Evolutionary conservation across 257 asterid species (phyloP), one percentile per base, ranked within the genome.

Genomic region (Orobanche coerulescens): DNA sequence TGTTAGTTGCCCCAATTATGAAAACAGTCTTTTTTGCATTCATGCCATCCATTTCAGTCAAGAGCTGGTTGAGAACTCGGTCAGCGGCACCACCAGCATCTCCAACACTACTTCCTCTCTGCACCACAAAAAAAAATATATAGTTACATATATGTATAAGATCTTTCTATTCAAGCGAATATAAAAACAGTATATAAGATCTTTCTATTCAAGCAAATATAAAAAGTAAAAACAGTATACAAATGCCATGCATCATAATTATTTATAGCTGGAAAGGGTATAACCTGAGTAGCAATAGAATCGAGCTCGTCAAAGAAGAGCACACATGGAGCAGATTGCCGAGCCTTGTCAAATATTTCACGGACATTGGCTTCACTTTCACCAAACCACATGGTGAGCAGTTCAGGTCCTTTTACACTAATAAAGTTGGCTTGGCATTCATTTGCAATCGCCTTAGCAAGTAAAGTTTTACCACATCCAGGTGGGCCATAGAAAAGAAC

Each of bases 301-400:
- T 83, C 90, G 0, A 80, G 86, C 67, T 83, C 85, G 43, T 83
- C 87, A 69, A 80, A 83, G 81, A 83, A 83, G 56, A 83, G 84
- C 44, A 78, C 84, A 65, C 87, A 83, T 11, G 87, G 90, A 34
- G 85, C 90, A 53, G 90, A 83, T 67, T 74, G 81, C 51, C 90
- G 77, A 42, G 90, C 90, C 71, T 83, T 83, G 70, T 80, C 86
- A 40, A 83, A 83, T 56, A 83, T 80, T 67, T 82, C 86, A 16
- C 87, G 81, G 40, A 83, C 87, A 69, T 83, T 83, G n/a, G 90
- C 87, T 58, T 83, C 90, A 75, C 90, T 82, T 72, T 82, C 90
- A 53, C 90, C 90, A 31, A 83, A 83, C 86, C 86, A 83, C 90
- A 80, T 83, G 6, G 90, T 82, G 31, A 82, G 86, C 68, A 82